Evolutionary conservation across 768 basidiomycete species (phyloP).

Genomic region (Arthromyces matolae): DNA sequence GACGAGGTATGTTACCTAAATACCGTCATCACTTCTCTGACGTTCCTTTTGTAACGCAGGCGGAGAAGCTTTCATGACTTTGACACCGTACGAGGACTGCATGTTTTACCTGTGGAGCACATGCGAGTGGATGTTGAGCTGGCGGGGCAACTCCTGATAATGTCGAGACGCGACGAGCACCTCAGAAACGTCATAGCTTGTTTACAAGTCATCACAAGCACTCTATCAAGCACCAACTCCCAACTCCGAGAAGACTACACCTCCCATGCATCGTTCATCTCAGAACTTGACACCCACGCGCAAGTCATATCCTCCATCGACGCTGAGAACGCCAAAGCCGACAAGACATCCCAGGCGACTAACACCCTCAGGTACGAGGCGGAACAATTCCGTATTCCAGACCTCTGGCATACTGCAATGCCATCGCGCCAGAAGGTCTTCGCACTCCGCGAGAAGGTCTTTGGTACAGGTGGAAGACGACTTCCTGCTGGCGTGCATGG

Average conservation of each 20-base stretch:
- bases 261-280: slow-evolving; percentile 44
- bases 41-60: slow-evolving; percentile 22
- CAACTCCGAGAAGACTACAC: slow-evolving; percentile 58
- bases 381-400: slow-evolving; percentile 60
- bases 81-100: slow-evolving; percentile 41
- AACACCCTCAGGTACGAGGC: slow-evolving; percentile 70
- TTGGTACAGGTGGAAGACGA: slow-evolving; percentile 54
- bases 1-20: slow-evolving; percentile 27
- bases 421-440: slow-evolving; percentile 61
- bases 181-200: slow-evolving; percentile 60
- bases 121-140: slow-evolving; percentile 81
- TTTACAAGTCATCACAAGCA: slow-evolving; percentile 52
- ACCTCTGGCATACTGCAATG: slow-evolving; percentile 64
- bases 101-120: slow-evolving; percentile 51
- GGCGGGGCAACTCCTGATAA: slow-evolving; percentile 67
- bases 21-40: neutral
- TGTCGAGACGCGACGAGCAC: slow-evolving; percentile 66
- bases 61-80: slow-evolving; percentile 69
- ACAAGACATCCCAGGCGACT: slow-evolving; percentile 55
- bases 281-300: slow-evolving; percentile 43
- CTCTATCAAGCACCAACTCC: slow-evolving; percentile 53
- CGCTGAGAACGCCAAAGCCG: slow-evolving; percentile 43
- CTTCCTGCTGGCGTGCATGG: slow-evolving; percentile 49
- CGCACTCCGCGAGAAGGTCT: slow-evolving; percentile 62
- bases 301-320: slow-evolving; percentile 50